A percentile compares a stretch with the other conserved stretches of the same genome.
phyloP scores from a whole-genome alignment of 768 basidiomycete genomes.

The Lepiota venenata region DNA sequence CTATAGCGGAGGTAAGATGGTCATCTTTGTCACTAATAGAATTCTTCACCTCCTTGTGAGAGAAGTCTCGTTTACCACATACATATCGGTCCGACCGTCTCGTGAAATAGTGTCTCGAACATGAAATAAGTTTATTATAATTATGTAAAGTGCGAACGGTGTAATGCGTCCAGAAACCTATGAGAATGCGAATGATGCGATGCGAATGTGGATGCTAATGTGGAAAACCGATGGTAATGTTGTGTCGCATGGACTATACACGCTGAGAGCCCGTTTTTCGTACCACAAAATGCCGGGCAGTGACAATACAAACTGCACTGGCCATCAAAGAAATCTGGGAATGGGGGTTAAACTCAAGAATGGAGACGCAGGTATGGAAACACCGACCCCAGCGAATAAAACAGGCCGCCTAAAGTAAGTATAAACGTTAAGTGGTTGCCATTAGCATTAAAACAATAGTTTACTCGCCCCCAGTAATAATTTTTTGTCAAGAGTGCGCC shows the following conservation, averaged over 20 bases:
- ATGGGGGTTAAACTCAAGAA: background rate
- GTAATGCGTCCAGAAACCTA: too few species aligned
- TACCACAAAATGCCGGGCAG: slow-evolving; percentile 1
- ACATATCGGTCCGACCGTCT: too few species aligned
- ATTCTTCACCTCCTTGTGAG: too few species aligned
- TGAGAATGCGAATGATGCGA: background rate
- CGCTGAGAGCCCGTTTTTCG: slow-evolving; percentile 2
- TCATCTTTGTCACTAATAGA: too few species aligned
- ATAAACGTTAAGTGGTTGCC: background rate
- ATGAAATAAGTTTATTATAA: too few species aligned
- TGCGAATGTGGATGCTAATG: background rate
- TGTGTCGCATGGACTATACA: background rate
- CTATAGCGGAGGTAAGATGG: too few species aligned
- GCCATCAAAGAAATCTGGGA: background rate
- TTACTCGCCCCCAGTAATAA: slow-evolving; percentile 33
- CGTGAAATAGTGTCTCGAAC: too few species aligned
- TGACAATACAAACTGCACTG: background rate
- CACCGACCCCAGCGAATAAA: slow-evolving; percentile 36
- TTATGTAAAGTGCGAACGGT: too few species aligned
- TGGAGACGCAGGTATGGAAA: background rate
- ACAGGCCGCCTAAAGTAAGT: slow-evolving; percentile 24
- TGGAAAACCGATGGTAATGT: background rate
- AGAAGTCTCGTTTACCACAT: too few species aligned
- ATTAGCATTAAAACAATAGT: background rate
- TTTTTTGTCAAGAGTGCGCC: slow-evolving; percentile 46